Evolutionary conservation across 306 rosid species (phyloP).

Genomic region (Gillenia trifoliata): DNA sequence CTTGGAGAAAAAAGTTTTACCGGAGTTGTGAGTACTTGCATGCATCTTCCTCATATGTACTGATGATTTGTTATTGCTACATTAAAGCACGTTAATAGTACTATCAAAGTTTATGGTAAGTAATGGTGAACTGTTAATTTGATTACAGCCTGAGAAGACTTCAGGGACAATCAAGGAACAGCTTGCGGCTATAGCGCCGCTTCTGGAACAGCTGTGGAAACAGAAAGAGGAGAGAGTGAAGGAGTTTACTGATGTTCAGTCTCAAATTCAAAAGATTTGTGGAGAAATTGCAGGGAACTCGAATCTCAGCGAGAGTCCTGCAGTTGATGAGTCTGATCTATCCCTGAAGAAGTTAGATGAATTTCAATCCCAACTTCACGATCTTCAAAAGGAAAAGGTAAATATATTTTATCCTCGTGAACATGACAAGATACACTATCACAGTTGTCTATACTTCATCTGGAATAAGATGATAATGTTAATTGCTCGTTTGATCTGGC

Average conservation of each 20-base stretch:
- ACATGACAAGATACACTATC: not conserved
- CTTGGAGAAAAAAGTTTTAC: constrained; percentile 70
- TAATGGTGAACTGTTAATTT: not conserved
- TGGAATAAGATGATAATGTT: constrained; percentile 17
- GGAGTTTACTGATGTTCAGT: constrained; percentile 82
- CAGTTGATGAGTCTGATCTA: constrained; percentile 73
- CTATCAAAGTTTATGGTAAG: not conserved
- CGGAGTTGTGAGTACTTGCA: constrained; percentile 33
- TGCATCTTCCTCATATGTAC: not conserved
- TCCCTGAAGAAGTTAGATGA: constrained; percentile 84
- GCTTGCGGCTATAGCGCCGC: constrained; percentile 85
- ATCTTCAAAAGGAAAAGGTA: constrained; percentile 97
- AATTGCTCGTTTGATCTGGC: constrained; percentile 32
- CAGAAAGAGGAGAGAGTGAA: constrained; percentile 89
- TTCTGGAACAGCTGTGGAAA: constrained; percentile 75
- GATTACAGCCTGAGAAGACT: constrained; percentile 49
- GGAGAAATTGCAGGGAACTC: constrained; percentile 84
- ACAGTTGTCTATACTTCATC: not conserved
- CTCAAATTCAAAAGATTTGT: constrained; percentile 88
- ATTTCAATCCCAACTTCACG: constrained; percentile 84
- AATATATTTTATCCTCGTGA: constrained; percentile 2
- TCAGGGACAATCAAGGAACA: constrained; percentile 62
- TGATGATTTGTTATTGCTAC: not conserved
- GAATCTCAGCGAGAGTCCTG: constrained; percentile 48
- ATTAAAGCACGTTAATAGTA: not conserved